A percentile compares a stretch with the other conserved stretches of the same genome.
phyloP scores from a whole-genome alignment of 148 eudicot genomes.

The Chenopodium suecicum region DNA sequence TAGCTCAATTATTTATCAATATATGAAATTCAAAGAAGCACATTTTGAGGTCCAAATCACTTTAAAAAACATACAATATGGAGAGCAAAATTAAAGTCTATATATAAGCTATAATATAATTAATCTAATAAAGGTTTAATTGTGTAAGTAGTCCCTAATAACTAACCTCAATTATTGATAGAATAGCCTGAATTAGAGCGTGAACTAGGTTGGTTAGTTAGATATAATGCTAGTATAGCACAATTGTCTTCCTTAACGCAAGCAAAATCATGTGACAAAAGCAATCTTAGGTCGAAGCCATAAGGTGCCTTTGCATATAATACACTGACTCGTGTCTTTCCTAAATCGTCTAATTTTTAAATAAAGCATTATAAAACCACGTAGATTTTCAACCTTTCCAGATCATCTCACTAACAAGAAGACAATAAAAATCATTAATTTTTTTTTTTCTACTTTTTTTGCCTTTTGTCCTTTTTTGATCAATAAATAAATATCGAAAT shows the following conservation, averaged over 20 bases:
- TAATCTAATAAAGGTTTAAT: not conserved
- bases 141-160: not conserved
- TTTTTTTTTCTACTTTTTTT: not conserved
- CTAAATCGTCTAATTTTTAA: conserved; percentile 6
- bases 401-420: conserved; percentile 22
- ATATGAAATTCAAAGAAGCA: too few relatives aligned
- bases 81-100: not conserved
- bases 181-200: not conserved
- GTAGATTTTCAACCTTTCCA: conserved; percentile 33
- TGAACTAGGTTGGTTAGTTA: conserved; percentile 1
- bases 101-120: not conserved
- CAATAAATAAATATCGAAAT: too few relatives aligned
- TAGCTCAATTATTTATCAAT: too few relatives aligned
- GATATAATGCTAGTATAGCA: conserved; percentile 5
- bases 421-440: conserved; percentile 25
- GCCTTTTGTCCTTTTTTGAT: not conserved
- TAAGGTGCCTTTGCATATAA: conserved; percentile 16
- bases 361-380: conserved; percentile 18
- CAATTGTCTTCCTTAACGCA: conserved; percentile 18
- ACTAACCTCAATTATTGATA: not conserved
- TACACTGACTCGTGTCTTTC: conserved; percentile 25
- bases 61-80: not conserved
- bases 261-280: conserved; percentile 14
- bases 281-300: conserved; percentile 16
- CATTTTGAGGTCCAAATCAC: not conserved